A percentile compares a stretch with the other conserved stretches of the same genome.
phyloP scores from a whole-genome alignment of 2,329 filamentous ascomycete genomes.

The Coniella lustricola region DNA sequence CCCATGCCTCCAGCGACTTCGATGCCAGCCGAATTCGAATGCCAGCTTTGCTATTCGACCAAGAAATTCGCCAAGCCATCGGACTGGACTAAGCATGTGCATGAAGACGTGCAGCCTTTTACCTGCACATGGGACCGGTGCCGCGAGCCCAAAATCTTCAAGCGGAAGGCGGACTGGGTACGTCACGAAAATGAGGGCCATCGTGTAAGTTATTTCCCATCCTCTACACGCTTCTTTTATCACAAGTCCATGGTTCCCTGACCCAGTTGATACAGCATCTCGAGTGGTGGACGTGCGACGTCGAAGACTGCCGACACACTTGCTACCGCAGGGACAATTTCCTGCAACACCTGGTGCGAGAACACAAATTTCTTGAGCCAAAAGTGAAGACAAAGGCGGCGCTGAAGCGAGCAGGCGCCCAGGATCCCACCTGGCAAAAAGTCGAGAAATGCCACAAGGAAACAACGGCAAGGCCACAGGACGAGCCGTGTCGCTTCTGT shows the following conservation, averaged over 20 bases:
- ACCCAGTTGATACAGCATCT: conserved; percentile 59
- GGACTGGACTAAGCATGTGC: conserved; percentile 94
- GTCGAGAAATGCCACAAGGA: conserved; percentile 72
- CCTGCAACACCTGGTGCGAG: conserved; percentile 81
- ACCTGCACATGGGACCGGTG: conserved; percentile 85
- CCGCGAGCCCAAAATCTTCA: conserved; percentile 82
- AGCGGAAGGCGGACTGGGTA: conserved; percentile 93
- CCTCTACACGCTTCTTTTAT: not conserved
- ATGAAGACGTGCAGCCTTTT: conserved; percentile 89
- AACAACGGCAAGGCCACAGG: conserved; percentile 56
- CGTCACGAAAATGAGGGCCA: conserved; percentile 90
- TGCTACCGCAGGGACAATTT: conserved; percentile 92
- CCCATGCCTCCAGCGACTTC: conserved; percentile 70
- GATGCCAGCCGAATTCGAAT: conserved; percentile 84
- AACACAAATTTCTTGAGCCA: conserved; percentile 81
- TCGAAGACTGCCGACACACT: conserved; percentile 71
- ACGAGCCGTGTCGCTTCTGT: conserved; percentile 84
- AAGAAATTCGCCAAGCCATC: conserved; percentile 88
- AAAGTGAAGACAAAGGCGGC: conserved; percentile 68
- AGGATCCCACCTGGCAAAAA: conserved; percentile 66
- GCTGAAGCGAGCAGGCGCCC: conserved; percentile 49
- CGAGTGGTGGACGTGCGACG: conserved; percentile 84
- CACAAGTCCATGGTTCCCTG: too few species aligned
- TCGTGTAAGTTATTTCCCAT: conserved; percentile 31
- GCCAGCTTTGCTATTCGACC: conserved; percentile 74